Base-by-base conservation (phyloP, 768 basidiomycete species). In the Tricholoma flavovirens region DNA sequence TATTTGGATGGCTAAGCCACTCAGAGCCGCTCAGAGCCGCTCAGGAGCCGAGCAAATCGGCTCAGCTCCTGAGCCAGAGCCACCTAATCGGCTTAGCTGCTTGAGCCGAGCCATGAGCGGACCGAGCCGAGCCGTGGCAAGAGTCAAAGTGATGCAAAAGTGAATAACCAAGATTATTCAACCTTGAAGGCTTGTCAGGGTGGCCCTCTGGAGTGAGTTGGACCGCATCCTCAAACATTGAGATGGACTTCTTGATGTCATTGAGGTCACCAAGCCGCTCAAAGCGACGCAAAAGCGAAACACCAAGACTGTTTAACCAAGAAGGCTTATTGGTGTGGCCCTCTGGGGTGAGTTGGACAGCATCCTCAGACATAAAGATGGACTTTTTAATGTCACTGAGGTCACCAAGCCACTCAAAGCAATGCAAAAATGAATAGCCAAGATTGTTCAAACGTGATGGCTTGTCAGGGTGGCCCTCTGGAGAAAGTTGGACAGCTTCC, bases 381-480 rank as follows among this genome's bases (percentile, higher is more conserved):
- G 57, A 35, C 42, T 52, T 38, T 7, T 54, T 26, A 10, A 58
- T 43, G 42, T 53, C 51, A 19, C 50, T 24, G n/a, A 59, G 17
- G 26, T 58, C 49, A 21, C 32, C 53, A 32, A 49, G 12, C 24
- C 42, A 33, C 19, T 19, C 36, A 49, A 59, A 55, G 19, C 54
- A 48, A 5, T 8, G 11, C 30, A 29, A 40, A 17, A 55, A 49
- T 32, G 60, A 19, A 45, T 14, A 49, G 8, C 53, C 57, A 35
- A 61, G 60, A 51, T 61, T 61, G 29, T 30, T 30, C 19, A 61
- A 40, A 7, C n/a, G 38, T 14, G 14, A 36, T 22, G 52, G 38
- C 24, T 53, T 53, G 10, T 55, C 22, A 8, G 60, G 62, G 56
- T 65, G 58, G n/a, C 60, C 55, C 12, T 48, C 51, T 12, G 65